Evolutionary conservation across 176 grass and related monocot species (phyloP), one percentile per base, ranked within the genome.

Genomic region (Puccinellia tenuiflora): DNA sequence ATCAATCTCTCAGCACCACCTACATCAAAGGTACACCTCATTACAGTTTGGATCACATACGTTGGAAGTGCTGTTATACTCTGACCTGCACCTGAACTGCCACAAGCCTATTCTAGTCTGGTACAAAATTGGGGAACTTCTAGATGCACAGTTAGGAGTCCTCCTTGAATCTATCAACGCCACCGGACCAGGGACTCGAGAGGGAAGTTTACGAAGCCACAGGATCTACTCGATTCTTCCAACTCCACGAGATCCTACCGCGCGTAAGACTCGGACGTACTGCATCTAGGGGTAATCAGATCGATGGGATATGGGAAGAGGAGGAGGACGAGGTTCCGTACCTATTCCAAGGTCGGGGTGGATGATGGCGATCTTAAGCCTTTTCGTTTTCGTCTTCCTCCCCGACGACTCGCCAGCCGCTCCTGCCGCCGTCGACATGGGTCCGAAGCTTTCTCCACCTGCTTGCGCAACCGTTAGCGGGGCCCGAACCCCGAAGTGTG

Each of bases 281-380:
- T 26, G 40, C 61, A 51, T 30, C 54, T 42, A 75, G 42, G 47
- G n/a, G 28, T 70, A 18, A 31, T 15, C 11, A 21, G 16, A 60
- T 18, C 7, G 7, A 61, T 16, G 1, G 9, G 20, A 11, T 18
- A 50, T 16, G 5, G 5, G 31, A 7, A 16, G 17, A 47, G 33
- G 28, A 9, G 20, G 34, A 51, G 10, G 13, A 5, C 4, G 26
- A 21, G 38, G 9, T 0, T 15, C 21, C 15, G 43, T 65, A 99
- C 93, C 96, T 8, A 99, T 99, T 85, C 93, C 93, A 12, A 99
- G 96, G 87, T 99, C 93, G 6, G 93, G 96, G 59, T 99, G 96
- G 80, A 99, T 93, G 68, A 96, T 78, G 26, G 85, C 93, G 43
- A 99, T 65, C 80, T 89, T 95, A 43, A 98, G 80, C 75, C 77